Percentiles rank a stretch among this genome's conserved stretches.
phyloP scores from a whole-genome alignment of 768 basidiomycete species.

The Leccinum disarticulatum region DNA sequence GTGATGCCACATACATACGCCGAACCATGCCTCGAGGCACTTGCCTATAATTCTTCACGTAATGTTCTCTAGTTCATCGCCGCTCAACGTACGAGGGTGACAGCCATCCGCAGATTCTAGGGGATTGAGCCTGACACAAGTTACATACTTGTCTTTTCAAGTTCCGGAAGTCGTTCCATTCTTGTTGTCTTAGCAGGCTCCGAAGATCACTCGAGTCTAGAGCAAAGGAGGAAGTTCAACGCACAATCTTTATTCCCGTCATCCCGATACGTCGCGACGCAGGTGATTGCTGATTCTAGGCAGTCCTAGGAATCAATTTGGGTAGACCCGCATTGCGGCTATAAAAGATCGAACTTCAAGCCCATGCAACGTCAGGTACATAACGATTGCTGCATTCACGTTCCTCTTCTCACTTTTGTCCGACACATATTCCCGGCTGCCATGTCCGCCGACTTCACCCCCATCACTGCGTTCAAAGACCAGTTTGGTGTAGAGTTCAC shows the following conservation, averaged over 20 bases:
- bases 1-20: too few species aligned
- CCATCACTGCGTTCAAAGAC: not conserved
- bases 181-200: not conserved
- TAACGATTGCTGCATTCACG: not conserved
- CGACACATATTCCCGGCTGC: not conserved
- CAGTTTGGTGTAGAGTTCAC: not conserved
- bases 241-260: not conserved
- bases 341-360: not conserved
- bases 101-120: not conserved
- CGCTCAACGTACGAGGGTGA: not conserved
- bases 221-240: not conserved
- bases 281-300: not conserved
- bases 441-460: not conserved
- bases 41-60: too few species aligned
- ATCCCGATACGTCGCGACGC: not conserved
- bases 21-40: too few species aligned
- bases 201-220: not conserved
- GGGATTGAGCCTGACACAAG: too few species aligned
- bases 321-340: not conserved
- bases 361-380: not conserved
- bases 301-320: not conserved
- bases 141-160: not conserved
- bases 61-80: not conserved
- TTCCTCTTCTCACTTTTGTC: not conserved
- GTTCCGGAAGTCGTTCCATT: not conserved